Conservation (phyloP, 371 early-diverging fungal genomes). For the Rhizopus arrhizus region DNA sequence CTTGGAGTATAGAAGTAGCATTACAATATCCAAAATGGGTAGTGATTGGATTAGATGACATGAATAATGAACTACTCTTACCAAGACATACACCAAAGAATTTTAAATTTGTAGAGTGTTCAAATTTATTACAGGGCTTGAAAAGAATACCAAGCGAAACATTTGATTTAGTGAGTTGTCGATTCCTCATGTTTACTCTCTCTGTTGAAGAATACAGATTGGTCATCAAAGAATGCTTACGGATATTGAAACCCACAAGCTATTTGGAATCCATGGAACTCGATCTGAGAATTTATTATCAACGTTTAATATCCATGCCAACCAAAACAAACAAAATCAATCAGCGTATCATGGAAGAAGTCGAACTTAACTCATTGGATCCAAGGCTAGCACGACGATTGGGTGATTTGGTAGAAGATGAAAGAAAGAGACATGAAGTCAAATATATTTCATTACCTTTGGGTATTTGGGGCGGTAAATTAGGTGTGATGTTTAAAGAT, state of each 20-base stretch:
- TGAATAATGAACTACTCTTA: conserved; percentile 14
- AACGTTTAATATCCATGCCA: conserved; percentile 19
- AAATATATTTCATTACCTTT: conserved; percentile 47
- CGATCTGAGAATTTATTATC: conserved; percentile 48
- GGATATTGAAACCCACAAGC: conserved; percentile 36
- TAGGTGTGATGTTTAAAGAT: conserved; percentile 49
- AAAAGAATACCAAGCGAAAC: conserved; percentile 31
- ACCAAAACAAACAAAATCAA: conserved; percentile 11
- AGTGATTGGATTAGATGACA: conserved; percentile 42
- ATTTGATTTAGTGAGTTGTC: conserved; percentile 44
- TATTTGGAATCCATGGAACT: conserved; percentile 48
- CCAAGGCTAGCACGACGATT: conserved; percentile 43
- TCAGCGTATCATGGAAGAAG: background rate
- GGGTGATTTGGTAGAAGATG: conserved; percentile 23
- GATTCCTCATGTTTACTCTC: conserved; percentile 32
- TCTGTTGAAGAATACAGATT: conserved; percentile 31
- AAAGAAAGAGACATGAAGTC: conserved; percentile 14
- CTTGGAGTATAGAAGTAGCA: conserved; percentile 46
- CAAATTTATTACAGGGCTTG: conserved; percentile 28
- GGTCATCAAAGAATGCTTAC: conserved; percentile 37
- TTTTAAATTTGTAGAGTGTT: conserved; percentile 32
- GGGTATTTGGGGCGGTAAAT: conserved; percentile 49
- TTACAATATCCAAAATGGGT: conserved; percentile 34
- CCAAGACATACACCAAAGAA: conserved; percentile 24
- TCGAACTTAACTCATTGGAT: conserved; percentile 34